Conservation (phyloP, 2,329 filamentous ascomycete genomes). For the Chrysoporthe deuterocubensis region DNA sequence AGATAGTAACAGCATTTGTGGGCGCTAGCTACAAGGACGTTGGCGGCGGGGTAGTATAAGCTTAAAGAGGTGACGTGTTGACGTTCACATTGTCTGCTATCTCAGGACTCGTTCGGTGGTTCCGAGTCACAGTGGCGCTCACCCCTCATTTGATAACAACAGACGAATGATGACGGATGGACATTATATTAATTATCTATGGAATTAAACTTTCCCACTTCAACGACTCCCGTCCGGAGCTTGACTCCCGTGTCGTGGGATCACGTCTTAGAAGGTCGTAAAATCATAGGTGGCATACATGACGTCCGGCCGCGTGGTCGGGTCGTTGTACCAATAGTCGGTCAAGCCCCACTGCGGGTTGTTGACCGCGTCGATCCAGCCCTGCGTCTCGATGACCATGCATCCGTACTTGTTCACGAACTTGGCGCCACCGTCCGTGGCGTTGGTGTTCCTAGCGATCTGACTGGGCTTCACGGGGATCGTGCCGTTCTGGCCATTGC, state of each 20-base stretch:
- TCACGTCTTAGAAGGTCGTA: conserved; percentile 9
- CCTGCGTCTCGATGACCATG: conserved; percentile 23
- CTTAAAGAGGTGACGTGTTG: too few relatives aligned
- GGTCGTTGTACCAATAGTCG: conserved; percentile 20
- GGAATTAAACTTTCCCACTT: neutral
- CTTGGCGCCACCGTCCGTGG: conserved; percentile 17
- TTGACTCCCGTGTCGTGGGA: neutral
- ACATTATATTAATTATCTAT: neutral
- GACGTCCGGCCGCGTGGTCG: conserved; percentile 16
- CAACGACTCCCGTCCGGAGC: too few relatives aligned
- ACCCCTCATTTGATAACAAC: too few relatives aligned
- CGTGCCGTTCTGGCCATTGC: conserved; percentile 25
- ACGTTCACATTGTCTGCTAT: too few relatives aligned
- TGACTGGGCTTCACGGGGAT: conserved; percentile 25
- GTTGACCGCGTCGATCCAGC: conserved; percentile 22
- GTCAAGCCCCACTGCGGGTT: conserved; percentile 22
- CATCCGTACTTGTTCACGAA: conserved; percentile 24
- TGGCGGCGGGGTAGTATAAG: too few relatives aligned
- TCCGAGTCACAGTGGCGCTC: too few relatives aligned
- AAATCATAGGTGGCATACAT: conserved; percentile 25
- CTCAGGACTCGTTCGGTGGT: too few relatives aligned
- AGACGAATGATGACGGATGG: neutral
- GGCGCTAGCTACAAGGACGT: too few relatives aligned
- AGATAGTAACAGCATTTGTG: too few relatives aligned
- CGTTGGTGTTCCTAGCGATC: conserved; percentile 14